phyloP scores from a whole-genome alignment of 2,329 filamentous ascomycete genomes.

The Venturia oleaginea region DNA sequence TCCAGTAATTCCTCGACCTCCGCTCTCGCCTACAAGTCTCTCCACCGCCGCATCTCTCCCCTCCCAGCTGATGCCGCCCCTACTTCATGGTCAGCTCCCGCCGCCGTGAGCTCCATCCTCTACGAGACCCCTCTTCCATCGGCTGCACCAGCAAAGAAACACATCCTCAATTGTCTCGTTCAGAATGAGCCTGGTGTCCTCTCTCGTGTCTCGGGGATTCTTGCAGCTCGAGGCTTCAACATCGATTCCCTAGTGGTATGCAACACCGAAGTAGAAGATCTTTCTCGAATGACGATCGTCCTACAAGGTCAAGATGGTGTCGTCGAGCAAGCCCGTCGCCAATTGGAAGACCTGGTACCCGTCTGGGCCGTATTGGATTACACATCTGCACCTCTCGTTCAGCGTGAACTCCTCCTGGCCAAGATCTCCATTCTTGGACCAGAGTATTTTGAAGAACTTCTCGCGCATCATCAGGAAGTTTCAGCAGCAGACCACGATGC shows the following conservation, averaged over 20 bases:
- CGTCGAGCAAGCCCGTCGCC: conserved; percentile 89
- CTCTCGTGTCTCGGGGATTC: conserved; percentile 89
- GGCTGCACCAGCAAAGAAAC: conserved; percentile 75
- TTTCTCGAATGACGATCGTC: conserved; percentile 98
- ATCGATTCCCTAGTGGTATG: conserved; percentile 98
- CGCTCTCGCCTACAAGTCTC: conserved; percentile 91
- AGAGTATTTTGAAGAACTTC: conserved; percentile 95
- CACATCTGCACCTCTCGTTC: conserved; percentile 82
- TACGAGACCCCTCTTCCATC: conserved; percentile 93
- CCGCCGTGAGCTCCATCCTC: conserved; percentile 94
- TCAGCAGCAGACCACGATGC: conserved; percentile 39
- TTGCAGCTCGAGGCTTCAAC: conserved; percentile 95
- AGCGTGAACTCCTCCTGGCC: conserved; percentile 88
- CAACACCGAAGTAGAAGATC: conserved; percentile 91
- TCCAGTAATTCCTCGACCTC: conserved; percentile 61
- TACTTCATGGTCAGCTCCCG: conserved; percentile 77
- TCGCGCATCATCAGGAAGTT: conserved; percentile 93
- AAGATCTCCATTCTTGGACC: conserved; percentile 96
- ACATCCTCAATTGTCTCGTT: conserved; percentile 95
- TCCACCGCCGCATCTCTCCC: conserved; percentile 81
- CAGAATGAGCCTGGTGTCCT: conserved; percentile 98
- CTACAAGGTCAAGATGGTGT: conserved; percentile 93
- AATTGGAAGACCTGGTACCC: conserved; percentile 92
- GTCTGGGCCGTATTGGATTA: conserved; percentile 99
- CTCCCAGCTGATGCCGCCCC: conserved; percentile 69